phyloP scores from a whole-genome alignment of 2,329 filamentous ascomycete genomes.

The Cylindrodendrum hubeiense region DNA sequence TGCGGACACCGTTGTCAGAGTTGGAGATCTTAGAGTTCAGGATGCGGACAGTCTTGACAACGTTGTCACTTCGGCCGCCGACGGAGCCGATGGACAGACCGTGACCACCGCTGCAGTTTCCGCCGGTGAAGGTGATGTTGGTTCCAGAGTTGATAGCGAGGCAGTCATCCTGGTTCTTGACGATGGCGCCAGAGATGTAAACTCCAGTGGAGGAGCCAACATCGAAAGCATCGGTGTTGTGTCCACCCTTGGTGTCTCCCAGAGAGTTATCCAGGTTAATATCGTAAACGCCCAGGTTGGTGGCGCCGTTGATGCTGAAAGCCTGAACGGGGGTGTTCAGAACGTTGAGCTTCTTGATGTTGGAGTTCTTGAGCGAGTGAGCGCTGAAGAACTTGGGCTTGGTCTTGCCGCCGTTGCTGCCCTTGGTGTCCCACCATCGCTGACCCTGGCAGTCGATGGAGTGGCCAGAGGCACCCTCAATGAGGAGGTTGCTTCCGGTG shows the following conservation, averaged over 20 bases:
- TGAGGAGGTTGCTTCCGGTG: constrained; percentile 66
- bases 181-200: constrained; percentile 63
- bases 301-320: constrained; percentile 54
- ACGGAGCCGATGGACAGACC: constrained; percentile 59
- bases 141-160: constrained; percentile 68
- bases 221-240: constrained; percentile 73
- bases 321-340: constrained; percentile 57
- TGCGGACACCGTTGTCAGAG: constrained; percentile 65
- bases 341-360: constrained; percentile 54
- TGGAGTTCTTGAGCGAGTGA: constrained; percentile 52
- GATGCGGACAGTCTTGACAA: constrained; percentile 64
- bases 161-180: constrained; percentile 74
- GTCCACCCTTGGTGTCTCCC: constrained; percentile 50
- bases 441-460: constrained; percentile 68
- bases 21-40: constrained; percentile 62
- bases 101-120: constrained; percentile 59
- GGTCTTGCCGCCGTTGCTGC: constrained; percentile 69
- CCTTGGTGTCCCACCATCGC: constrained; percentile 72
- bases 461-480: constrained; percentile 62
- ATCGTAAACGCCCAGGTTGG: constrained; percentile 49
- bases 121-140: constrained; percentile 59
- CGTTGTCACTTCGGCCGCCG: constrained; percentile 64
- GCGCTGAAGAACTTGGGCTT: constrained; percentile 74
- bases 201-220: constrained; percentile 63
- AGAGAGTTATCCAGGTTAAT: constrained; percentile 55